Evolutionary conservation across 2,329 filamentous ascomycete genomes (phyloP).

Genomic region (Pyrenochaeta sp.): DNA sequence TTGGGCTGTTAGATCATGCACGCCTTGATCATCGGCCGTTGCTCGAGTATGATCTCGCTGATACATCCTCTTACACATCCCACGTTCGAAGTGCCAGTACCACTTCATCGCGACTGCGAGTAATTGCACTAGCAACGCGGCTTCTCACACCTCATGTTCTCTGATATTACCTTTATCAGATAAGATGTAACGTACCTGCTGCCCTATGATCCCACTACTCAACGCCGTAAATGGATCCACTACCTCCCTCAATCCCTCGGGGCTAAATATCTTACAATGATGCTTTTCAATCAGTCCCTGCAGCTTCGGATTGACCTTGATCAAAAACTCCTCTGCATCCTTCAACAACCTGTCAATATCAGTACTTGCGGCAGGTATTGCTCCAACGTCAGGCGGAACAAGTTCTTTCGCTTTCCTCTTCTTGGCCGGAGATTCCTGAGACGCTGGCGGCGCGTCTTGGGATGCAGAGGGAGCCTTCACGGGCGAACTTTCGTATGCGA

Average conservation of each 20-base stretch:
- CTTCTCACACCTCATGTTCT: neutral
- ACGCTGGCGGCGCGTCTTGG: neutral
- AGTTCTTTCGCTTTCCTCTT: slow-evolving; percentile 51
- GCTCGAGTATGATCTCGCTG: neutral
- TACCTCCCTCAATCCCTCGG: slow-evolving; percentile 81
- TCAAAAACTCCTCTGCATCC: slow-evolving; percentile 77
- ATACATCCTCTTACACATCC: neutral
- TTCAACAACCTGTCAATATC: slow-evolving; percentile 78
- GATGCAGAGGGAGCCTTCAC: slow-evolving; percentile 20
- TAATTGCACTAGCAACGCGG: neutral
- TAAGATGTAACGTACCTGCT: slow-evolving; percentile 66
- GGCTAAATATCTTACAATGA: slow-evolving; percentile 80
- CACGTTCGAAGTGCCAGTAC: neutral
- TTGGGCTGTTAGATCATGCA: neutral
- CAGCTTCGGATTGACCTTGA: slow-evolving; percentile 76
- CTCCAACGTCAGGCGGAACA: slow-evolving; percentile 46
- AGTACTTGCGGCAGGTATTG: slow-evolving; percentile 51
- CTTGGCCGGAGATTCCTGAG: slow-evolving; percentile 48
- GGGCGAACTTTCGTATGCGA: slow-evolving; percentile 56
- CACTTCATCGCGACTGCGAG: neutral
- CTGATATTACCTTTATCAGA: neutral
- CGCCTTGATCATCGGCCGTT: neutral
- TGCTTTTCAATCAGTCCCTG: slow-evolving; percentile 76
- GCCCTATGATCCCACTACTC: slow-evolving; percentile 88
- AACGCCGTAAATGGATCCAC: slow-evolving; percentile 90